Percentiles rank a stretch among this genome's conserved stretches.
Evolutionary conservation across 192 early-diverging fungal species (phyloP).

Genomic region (Ambispora gerdemannii): DNA sequence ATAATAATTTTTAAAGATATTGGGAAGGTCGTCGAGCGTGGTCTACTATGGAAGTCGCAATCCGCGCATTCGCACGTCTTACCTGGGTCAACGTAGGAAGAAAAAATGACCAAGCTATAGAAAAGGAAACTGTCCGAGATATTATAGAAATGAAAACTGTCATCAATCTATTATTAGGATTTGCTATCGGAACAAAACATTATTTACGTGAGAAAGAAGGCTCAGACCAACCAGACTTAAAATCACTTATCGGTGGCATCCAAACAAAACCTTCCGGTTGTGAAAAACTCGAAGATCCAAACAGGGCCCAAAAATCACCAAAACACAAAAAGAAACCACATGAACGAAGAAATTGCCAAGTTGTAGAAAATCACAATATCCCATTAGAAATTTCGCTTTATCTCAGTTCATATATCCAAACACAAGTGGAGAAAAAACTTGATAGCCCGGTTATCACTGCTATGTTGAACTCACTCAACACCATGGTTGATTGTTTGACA

Average conservation of each 20-base stretch:
- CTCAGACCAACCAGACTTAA: constrained; percentile 65
- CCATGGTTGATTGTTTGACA: constrained; percentile 56
- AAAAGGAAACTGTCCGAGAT: constrained; percentile 49
- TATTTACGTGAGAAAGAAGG: constrained; percentile 76
- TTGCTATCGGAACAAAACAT: constrained; percentile 77
- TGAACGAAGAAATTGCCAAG: no score
- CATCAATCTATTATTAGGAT: constrained; percentile 78
- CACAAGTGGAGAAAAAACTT: constrained; percentile 38
- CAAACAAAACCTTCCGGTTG: constrained; percentile 21
- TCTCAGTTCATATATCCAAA: constrained; percentile 53
- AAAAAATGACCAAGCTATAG: no score
- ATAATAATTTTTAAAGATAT: constrained; percentile 72
- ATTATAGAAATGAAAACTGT: constrained; percentile 63
- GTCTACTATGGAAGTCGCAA: constrained; percentile 62
- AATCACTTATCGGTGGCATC: constrained; percentile 59
- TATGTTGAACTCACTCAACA: constrained; percentile 50
- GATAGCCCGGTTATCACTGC: constrained; percentile 45
- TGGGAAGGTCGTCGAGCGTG: constrained; percentile 87
- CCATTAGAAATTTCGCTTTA: constrained; percentile 64
- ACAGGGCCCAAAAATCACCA: constrained; percentile 28
- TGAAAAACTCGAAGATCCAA: constrained; percentile 12
- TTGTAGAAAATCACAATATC: constrained; percentile 41
- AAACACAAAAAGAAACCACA: constrained; percentile 31
- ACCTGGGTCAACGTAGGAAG: constrained; percentile 74
- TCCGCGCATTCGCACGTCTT: constrained; percentile 75